Evolutionary conservation across 73 alveolate genomes (phyloP), one percentile per base, ranked within the genome.

Genomic region (Breviolum minutum): DNA sequence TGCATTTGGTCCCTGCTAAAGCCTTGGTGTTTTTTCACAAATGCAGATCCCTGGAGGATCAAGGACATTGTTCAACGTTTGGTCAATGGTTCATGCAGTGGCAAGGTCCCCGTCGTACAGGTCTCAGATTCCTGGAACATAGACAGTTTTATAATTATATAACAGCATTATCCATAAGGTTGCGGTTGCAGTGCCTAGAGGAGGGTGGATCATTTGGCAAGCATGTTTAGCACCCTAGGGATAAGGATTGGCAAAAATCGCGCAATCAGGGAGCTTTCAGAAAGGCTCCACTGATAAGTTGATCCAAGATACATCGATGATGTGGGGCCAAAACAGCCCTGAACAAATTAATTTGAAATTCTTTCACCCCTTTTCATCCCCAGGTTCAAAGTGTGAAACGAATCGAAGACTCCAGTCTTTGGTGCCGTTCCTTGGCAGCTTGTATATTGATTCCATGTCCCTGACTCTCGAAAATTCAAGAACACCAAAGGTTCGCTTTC

Each of bases 11-110:
- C 54, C 54, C 54, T 40, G 54, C 54, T 2, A 40, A 40, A 40
- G 3, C 3, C 54, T 40, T 40, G 54, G 54, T 3, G 54, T 40
- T 40, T 0, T 40, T 40, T 0, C 0, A 40, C 54, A 40, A 40
- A 40, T 40, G 54, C 54, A 40, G 54, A 40, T 3, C 89, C 89
- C 89, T 80, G 89, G 32, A 80, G 89, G 89, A 80, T 80, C 68
- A 80, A 80, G 48, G 89, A 80, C 12, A 83, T 88, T 13, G 40
- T 88, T 22, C 95, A 88, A 84, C 84, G 95, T n/a, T 68, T 88
- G 85, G 95, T 61, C 19, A 48, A 11, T 68, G 95, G 95, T 17
- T 88, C 95, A 10, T 68, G 89, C 69, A 9, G 89, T 19, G 89
- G 89, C 29, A 32, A 68, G 68, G 89, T 26, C 6, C 89, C 89